Percentiles rank a stretch among this genome's conserved stretches.
These are phyloP conservation scores for Lachancea sp. DNA, from an alignment of 805 yeast genomes.

Conservation along the genomic window DNA sequence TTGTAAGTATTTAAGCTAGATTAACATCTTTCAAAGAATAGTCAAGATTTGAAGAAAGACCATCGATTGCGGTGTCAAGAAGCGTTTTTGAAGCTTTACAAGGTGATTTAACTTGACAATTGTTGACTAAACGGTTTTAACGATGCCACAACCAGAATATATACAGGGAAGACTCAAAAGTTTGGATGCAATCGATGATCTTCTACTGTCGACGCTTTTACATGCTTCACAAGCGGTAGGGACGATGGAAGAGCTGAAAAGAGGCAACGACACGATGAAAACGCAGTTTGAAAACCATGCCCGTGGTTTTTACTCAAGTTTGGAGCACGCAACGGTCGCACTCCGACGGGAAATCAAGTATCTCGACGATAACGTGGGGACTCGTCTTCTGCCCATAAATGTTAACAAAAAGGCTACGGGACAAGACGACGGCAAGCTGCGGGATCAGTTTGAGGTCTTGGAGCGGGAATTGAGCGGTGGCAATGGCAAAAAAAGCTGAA, in stretches of 20 bases:
- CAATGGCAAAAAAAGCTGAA: neutral
- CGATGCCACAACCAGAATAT: conserved; percentile 27
- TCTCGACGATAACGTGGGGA: conserved; percentile 28
- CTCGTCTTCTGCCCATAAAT: conserved; percentile 27
- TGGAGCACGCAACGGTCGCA: conserved; percentile 20
- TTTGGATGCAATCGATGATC: conserved; percentile 23
- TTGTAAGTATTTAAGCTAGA: no score
- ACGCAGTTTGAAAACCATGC: conserved; percentile 28
- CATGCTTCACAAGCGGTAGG: conserved; percentile 29
- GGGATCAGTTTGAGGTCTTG: conserved; percentile 22
- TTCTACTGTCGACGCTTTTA: conserved; percentile 23
- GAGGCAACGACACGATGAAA: conserved; percentile 25
- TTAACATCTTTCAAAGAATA: no score
- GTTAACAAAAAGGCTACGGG: conserved; percentile 30
- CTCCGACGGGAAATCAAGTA: conserved; percentile 25
- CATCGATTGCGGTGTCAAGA: no score
- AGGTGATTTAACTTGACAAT: no score
- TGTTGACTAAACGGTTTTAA: neutral
- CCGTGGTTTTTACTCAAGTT: conserved; percentile 20
- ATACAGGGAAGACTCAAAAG: conserved; percentile 27
- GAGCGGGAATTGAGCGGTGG: conserved; percentile 6
- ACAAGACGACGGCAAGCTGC: conserved; percentile 30
- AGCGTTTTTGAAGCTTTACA: no score
- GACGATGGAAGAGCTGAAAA: conserved; percentile 27
- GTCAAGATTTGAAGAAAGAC: no score